Base-by-base conservation (phyloP, 2,329 filamentous ascomycete genomes). In the Pseudopithomyces chartarum region DNA sequence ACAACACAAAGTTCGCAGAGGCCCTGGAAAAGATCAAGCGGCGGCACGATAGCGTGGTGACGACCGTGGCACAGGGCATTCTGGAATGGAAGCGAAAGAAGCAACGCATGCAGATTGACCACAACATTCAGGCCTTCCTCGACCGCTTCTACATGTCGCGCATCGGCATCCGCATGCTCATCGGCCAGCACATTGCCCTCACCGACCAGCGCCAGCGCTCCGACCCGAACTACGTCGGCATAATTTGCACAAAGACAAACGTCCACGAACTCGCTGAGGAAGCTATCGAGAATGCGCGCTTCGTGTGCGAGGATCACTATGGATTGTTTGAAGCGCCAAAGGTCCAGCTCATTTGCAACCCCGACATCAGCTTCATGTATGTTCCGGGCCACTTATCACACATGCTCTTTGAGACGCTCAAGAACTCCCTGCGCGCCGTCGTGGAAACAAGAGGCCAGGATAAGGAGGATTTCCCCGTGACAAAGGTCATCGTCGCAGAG, bases 111-210 rank as follows among this genome's bases (percentile, higher is more conserved):
- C 95, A 98, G 74, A 99, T 99, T 71, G 95, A 98, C 79, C 89
- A 93, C 75, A 96, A 93, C 67, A 97, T 99, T 57, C 95, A 99
- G 77, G 89, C 92, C 54, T 99, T 99, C 82, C 87, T 99, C 64
- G 95, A 99, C 79, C 91, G 95, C 57, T 99, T 99, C 79, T 99
- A 99, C 83, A 99, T 99, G 95, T 97, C 93, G 43, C 91, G 95
- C 61, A 99, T 99, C 71, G 95, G 95, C 64, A 99, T 99, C 67
- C 91, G 95, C 68, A 99, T 99, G 95, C 87, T 99, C 49, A 97
- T 99, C 69, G 95, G 95, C 52, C 95, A 99, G 77, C 95, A 99
- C 81, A 97, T 99, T 70, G 95, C 95, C 57, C 83, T 99, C 57
- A 97, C 93, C 6, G 94, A 98, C 76, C 93, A 98, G 79, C 90